phyloP scores from a whole-genome alignment of 176 grass and related monocot species.

The Rhipidocladum racemiflorum region DNA sequence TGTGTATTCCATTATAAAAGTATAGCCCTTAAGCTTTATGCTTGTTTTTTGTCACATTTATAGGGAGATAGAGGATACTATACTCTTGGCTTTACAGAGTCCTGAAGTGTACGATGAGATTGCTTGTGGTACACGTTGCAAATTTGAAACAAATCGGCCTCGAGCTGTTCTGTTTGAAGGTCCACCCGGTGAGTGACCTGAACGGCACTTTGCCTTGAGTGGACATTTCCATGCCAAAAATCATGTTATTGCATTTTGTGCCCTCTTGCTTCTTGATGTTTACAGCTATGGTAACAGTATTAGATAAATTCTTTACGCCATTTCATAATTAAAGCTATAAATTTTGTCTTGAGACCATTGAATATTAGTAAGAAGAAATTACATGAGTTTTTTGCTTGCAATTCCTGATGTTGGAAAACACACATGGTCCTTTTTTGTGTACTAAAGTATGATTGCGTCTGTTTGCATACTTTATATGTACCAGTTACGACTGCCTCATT shows the following conservation, averaged over 20 bases:
- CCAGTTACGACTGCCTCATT: background rate
- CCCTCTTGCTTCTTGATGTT: constrained; percentile 1
- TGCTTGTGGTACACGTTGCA: constrained; percentile 70
- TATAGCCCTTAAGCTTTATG: background rate
- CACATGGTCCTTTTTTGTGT: background rate
- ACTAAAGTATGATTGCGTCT: background rate
- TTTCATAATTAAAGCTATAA: constrained; percentile 17
- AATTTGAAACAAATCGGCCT: constrained; percentile 93
- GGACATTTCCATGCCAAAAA: background rate
- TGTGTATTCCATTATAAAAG: background rate
- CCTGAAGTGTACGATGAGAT: constrained; percentile 95
- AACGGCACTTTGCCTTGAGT: background rate
- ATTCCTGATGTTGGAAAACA: background rate
- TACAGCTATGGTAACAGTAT: background rate
- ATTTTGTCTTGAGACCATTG: background rate
- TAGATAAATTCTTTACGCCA: background rate
- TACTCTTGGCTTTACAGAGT: constrained; percentile 85
- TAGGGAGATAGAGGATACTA: constrained; percentile 94
- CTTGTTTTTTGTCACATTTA: constrained; percentile 24
- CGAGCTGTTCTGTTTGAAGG: constrained; percentile 94
- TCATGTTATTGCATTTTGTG: background rate
- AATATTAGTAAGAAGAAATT: background rate
- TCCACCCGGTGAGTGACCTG: constrained; percentile 63
- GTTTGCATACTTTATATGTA: constrained; percentile 1
- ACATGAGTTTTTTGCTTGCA: background rate